Evolutionary conservation across 1,284 basidiomycete species (phyloP), one percentile per base, ranked within the genome.

Genomic region (Irpex rosettiformis): DNA sequence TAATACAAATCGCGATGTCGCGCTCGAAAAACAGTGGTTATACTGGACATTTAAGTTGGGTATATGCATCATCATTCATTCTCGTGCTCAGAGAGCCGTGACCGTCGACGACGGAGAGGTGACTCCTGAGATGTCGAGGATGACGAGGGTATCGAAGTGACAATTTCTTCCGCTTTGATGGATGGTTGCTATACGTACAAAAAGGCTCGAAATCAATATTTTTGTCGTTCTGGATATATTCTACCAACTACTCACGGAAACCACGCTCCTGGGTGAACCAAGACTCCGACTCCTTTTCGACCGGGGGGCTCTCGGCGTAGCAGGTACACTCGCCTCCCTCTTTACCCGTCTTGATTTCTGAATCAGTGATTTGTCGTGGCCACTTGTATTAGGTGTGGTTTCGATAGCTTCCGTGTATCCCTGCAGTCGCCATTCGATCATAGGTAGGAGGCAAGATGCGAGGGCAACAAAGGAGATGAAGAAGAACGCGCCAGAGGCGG

Each of bases 401-500:
- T 18, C n/a, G n/a, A n/a, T n/a, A n/a, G n/a, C n/a, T 27, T 53
- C 24, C 21, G 55, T 53, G 48, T 64, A 60, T 13, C 64, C 63
- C 2, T 63, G 65, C 55, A 67, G 64, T 25, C 66, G 68, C 66
- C 69, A 67, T 57, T 71, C 67, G 11, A 71, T 61, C 7, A 65
- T 64, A 13, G 71, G 69, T 55, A 72, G 64, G 7, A 72, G 73
- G 65, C 82, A 89, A 5, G 76, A 76, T 1, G 76, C 80, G 33
- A 86, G 68, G 11, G 81, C 73, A 4, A 77, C 61, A 54, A 78
- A 77, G n/a, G 81, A 69, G 57, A 84, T 77, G 52, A 75, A 66
- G 60, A 85, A 72, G 73, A 88, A 89, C 0, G 76, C 65, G 24
- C 72, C 70, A 3, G 82, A 72, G 2, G 85, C 78, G 2, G 75